Evolutionary conservation across 441 rosid species (phyloP), one percentile per base, ranked within the genome.

Genomic region (Erodium moschatum): DNA sequence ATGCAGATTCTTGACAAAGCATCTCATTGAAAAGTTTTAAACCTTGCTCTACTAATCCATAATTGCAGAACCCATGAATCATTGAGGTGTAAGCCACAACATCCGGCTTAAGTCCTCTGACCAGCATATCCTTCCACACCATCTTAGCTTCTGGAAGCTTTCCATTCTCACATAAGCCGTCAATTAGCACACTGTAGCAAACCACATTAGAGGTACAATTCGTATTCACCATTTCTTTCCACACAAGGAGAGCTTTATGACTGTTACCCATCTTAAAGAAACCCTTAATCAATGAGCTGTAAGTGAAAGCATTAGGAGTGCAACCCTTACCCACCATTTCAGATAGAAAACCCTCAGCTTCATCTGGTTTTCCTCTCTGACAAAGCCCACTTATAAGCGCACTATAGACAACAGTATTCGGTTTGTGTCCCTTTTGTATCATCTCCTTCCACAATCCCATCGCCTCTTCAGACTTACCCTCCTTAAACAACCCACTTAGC

Each of bases 261-360:
- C 85, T 69, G 38, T 80, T 80, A 71, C 91, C 89, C 0, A 65
- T 65, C 79, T 75, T 81, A 67, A 91, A 90, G 72, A 81, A 91
- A 66, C 97, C 97, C 81, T 77, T 89, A 86, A 94, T 86, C 77
- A 94, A 71, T 54, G 97, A 91, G 84, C 99, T 94, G 70, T 84
- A 91, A 44, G 96, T 85, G 75, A 84, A 87, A 27, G 79, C 96
- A 84, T 91, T 91, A 0, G 97, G 96, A 24, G 70, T 70, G 74
- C 88, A 85, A 16, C 91, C 89, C 54, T 77, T 83, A 60, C 67
- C 78, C 27, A 65, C 76, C 97, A 94, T 91, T 44, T 79, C 89
- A 33, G 24, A 33, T 58, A 91, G 71, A 74, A 88, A 69, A 56
- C 80, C 75, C 78, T 75, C 63, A 2, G 96, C 97, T 78, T 94